Percentiles rank a stretch among this genome's conserved stretches.
phyloP scores from a whole-genome alignment of 1,284 basidiomycete genomes.

The Jaminaea rosea region DNA sequence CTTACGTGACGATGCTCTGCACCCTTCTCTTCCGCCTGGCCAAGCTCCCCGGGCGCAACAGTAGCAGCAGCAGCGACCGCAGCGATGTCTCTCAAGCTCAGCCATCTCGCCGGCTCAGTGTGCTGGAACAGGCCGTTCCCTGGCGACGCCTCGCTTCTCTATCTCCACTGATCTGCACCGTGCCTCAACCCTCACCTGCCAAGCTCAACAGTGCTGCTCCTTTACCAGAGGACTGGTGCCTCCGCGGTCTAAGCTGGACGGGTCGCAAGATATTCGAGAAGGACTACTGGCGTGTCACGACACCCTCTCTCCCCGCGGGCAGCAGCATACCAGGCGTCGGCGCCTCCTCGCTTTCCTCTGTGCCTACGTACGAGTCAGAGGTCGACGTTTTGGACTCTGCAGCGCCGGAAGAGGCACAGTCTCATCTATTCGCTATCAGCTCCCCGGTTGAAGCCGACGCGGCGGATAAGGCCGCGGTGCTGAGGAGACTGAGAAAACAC shows the following conservation, averaged over 20 bases:
- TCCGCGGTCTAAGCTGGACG: constrained; percentile 91
- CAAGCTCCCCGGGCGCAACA: constrained; percentile 44
- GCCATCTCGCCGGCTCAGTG: no score
- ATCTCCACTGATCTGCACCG: neutral
- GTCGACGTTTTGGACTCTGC: constrained; percentile 39
- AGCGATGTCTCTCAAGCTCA: no score
- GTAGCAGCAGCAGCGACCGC: neutral
- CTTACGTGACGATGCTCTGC: constrained; percentile 74
- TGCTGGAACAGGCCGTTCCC: constrained; percentile 69
- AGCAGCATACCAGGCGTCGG: constrained; percentile 36
- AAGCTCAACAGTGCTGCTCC: constrained; percentile 56
- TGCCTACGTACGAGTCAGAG: constrained; percentile 45
- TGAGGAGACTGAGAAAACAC: no score
- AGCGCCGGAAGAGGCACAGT: no score
- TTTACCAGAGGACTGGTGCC: constrained; percentile 86
- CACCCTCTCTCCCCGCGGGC: no score
- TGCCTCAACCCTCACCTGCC: constrained; percentile 4
- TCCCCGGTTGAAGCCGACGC: no score
- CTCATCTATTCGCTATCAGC: no score
- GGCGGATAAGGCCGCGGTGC: no score
- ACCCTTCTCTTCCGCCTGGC: constrained; percentile 69
- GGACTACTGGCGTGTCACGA: constrained; percentile 90
- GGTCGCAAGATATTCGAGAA: constrained; percentile 76
- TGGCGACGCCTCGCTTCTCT: constrained; percentile 55
- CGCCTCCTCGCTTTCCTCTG: neutral